Percentiles rank a stretch among this genome's conserved stretches.
Evolutionary conservation across 2,329 filamentous ascomycete species (phyloP).

Genomic region (Exophiala alcalophila): DNA sequence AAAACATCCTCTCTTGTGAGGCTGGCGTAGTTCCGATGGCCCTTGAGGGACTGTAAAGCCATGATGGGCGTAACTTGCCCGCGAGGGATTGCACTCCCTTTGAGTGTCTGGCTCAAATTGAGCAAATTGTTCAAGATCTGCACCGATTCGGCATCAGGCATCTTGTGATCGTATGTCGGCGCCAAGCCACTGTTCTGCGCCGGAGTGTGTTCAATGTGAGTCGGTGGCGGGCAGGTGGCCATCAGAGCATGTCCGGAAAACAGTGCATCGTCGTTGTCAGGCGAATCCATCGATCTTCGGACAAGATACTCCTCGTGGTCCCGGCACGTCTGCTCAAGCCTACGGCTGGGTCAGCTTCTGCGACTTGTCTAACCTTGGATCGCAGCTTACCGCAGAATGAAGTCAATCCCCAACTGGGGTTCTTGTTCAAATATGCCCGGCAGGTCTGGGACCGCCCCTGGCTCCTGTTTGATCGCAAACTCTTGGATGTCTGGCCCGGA

Average conservation of each 20-base stretch:
- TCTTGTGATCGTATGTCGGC: constrained; percentile 63
- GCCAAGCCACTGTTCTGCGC: constrained; percentile 34
- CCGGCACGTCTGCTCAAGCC: constrained; percentile 82
- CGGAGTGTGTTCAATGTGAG: constrained; percentile 55
- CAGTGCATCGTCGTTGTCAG: constrained; percentile 57
- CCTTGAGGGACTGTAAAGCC: constrained; percentile 81
- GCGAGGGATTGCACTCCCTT: constrained; percentile 64
- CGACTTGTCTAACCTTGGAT: constrained; percentile 2
- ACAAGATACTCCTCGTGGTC: constrained; percentile 80
- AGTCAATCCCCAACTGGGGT: constrained; percentile 48
- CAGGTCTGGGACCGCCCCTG: constrained; percentile 24
- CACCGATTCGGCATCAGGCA: constrained; percentile 66
- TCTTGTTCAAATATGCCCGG: constrained; percentile 45
- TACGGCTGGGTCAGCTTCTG: constrained; percentile 30
- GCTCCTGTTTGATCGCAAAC: constrained; percentile 27
- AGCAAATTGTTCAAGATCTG: constrained; percentile 73
- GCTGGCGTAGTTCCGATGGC: constrained; percentile 65
- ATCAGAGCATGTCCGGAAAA: constrained; percentile 88
- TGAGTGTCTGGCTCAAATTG: constrained; percentile 76
- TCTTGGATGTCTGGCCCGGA: constrained; percentile 27
- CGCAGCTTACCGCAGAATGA: constrained; percentile 44
- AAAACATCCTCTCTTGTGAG: constrained; percentile 67
- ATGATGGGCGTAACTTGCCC: constrained; percentile 80
- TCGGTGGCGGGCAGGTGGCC: constrained; percentile 80
- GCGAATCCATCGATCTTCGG: constrained; percentile 53